Base-by-base conservation (phyloP, 495 filamentous ascomycete genomes). In the Penicillium macrosclerotiorum region DNA sequence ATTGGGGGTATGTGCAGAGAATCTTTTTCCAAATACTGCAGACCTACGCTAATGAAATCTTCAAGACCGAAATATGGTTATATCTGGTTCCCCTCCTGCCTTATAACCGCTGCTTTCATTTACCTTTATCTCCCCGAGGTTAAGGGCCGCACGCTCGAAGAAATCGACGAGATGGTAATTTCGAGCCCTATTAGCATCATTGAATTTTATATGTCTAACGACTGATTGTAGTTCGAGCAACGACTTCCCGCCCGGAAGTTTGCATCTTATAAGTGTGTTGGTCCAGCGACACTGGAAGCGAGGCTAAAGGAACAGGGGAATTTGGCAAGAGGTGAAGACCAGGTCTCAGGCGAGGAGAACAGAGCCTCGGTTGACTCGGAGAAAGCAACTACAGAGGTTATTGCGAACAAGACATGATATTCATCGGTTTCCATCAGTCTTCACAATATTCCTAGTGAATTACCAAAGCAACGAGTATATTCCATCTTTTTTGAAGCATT, bases 1-100 rank as follows among this genome's bases (percentile, higher is more conserved):
- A 76, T 42, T 84, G 77, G 78, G 79, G 54, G 54, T 57, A 40
- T 43, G 46, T 31, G 16, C n/a, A n/a, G n/a, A n/a, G n/a, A n/a
- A n/a, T n/a, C n/a, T 11, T 11, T 16, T 17, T 12, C 16, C 4
- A 19, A 17, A 1, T 7, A 8, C 22, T 29, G 5, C 5, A 29
- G 20, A 31, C 5, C 17, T 20, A 1, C n/a, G 12, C 24, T 44
- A n/a, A 29, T 14, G 23, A 12, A 33, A 22, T 66, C 1, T 73
- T 63, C 0, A 68, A 83, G 78, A 2, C 75, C 75, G 6, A 78
- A 72, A 48, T 77, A 76, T 31, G 74, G 76, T 4, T 82, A 79
- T 55, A 81, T 81, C 38, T 73, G 65, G 65, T 62, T 59, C 19
- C 55, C 52, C 4, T 59, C 55, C 3, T 55, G 52, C 29, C 44